These are phyloP conservation scores for Heterococcus sp. DNA, from an alignment of 108 stramenopile genomes.

Conservation along the genomic window DNA sequence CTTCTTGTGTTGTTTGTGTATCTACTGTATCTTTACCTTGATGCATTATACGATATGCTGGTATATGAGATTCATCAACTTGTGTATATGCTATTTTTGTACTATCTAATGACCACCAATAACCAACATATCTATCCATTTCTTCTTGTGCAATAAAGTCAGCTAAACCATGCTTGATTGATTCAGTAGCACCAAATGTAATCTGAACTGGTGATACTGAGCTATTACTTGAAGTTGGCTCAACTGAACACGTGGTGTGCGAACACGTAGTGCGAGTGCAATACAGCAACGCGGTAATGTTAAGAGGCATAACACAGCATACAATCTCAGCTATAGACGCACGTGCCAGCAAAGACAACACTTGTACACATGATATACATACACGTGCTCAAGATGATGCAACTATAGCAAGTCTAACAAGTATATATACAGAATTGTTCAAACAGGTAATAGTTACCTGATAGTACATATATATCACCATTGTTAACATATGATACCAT, in stretches of 20 bases:
- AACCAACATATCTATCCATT: slow-evolving; percentile 88
- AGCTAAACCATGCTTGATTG: slow-evolving; percentile 78
- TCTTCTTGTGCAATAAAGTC: slow-evolving; percentile 91
- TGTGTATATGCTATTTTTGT: not conserved
- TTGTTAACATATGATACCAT: slow-evolving; percentile 62
- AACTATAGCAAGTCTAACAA: too few relatives aligned
- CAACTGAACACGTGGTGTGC: too few relatives aligned
- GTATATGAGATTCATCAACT: slow-evolving; percentile 79
- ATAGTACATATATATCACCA: slow-evolving; percentile 53
- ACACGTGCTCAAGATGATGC: too few relatives aligned
- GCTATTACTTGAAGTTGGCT: too few relatives aligned
- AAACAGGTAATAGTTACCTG: slow-evolving; percentile 32
- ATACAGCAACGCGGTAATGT: too few relatives aligned
- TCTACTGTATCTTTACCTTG: slow-evolving; percentile 48
- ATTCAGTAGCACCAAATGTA: slow-evolving; percentile 47
- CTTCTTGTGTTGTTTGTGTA: slow-evolving; percentile 64
- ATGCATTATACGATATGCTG: slow-evolving; percentile 77
- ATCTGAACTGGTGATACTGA: too few relatives aligned
- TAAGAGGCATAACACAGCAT: too few relatives aligned
- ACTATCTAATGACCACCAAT: slow-evolving; percentile 78
- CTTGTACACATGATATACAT: too few relatives aligned
- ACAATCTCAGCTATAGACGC: too few relatives aligned
- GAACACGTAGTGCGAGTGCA: too few relatives aligned
- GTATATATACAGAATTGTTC: too few relatives aligned
- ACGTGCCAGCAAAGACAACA: too few relatives aligned